Percentiles rank a stretch among this genome's conserved stretches.
These are phyloP conservation scores for Suhomyces guaymorum DNA, from an alignment of 1,139 yeast species.

Conservation along the genomic window DNA sequence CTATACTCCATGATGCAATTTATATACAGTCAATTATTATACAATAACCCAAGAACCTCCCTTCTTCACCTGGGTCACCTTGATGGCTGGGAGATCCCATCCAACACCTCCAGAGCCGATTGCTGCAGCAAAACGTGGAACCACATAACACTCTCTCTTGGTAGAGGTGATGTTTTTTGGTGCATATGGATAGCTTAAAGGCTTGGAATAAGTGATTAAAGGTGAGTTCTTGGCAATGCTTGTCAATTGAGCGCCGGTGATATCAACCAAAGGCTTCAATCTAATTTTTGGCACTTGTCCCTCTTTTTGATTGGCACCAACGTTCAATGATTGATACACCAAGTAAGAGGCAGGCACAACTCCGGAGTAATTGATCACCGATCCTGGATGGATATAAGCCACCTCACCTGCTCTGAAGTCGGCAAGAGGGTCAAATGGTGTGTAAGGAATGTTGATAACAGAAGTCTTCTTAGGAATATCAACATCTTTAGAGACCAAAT, in stretches of 20 bases:
- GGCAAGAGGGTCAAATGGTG: constrained; percentile 59
- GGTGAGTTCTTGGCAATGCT: constrained; percentile 76
- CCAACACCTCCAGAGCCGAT: constrained; percentile 84
- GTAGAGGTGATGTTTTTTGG: constrained; percentile 65
- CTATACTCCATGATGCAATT: no score
- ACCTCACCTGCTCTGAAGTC: constrained; percentile 2
- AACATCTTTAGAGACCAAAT: constrained; percentile 65
- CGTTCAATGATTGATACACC: constrained; percentile 65
- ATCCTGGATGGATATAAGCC: constrained; percentile 78
- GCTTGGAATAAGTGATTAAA: constrained; percentile 81
- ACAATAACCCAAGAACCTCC: constrained; percentile 60
- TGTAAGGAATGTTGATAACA: constrained; percentile 69
- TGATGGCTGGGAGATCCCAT: constrained; percentile 88
- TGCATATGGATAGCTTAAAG: constrained; percentile 87
- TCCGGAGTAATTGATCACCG: constrained; percentile 57
- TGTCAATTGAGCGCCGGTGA: constrained; percentile 71
- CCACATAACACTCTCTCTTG: constrained; percentile 83
- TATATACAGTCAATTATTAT: background rate
- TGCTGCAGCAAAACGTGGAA: constrained; percentile 86
- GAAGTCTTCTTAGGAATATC: constrained; percentile 57
- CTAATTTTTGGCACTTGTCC: constrained; percentile 50
- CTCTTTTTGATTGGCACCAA: constrained; percentile 41
- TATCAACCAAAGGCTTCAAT: constrained; percentile 75
- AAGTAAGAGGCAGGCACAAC: constrained; percentile 73
- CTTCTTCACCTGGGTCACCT: constrained; percentile 68